phyloP scores from a whole-genome alignment of 495 filamentous ascomycete genomes.

The Penicillium paxilli region DNA sequence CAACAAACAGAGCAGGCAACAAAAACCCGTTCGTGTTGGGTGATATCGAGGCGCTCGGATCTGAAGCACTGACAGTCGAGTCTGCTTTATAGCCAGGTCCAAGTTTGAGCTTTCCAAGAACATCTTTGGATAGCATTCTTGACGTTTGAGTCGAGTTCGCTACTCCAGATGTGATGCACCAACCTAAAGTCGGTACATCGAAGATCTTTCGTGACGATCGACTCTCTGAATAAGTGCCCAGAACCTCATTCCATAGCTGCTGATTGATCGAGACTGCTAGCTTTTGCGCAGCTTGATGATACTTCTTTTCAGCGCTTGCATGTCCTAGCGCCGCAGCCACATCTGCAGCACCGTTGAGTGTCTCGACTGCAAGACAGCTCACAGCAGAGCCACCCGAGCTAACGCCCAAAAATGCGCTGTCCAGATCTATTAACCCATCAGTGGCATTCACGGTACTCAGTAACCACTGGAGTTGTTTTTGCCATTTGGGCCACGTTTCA shows the following conservation, averaged over 20 bases:
- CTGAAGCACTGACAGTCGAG: background rate
- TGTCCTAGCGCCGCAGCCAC: background rate
- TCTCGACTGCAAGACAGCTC: background rate
- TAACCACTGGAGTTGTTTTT: conserved; percentile 3
- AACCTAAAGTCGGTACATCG: background rate
- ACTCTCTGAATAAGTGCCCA: background rate
- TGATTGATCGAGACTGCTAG: background rate
- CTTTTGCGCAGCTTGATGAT: background rate
- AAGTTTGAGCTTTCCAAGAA: background rate
- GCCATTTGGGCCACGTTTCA: conserved; percentile 3
- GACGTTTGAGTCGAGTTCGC: background rate
- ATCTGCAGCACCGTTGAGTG: background rate
- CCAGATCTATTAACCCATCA: conserved; percentile 2
- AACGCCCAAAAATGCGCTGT: background rate
- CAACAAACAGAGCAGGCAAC: conserved; percentile 4
- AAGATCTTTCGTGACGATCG: background rate
- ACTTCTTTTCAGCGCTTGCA: background rate
- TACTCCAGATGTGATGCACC: conserved; percentile 2
- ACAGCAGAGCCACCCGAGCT: conserved; percentile 1
- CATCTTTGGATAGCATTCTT: background rate
- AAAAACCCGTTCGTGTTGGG: conserved; percentile 9
- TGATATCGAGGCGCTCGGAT: background rate
- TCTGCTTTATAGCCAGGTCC: conserved; percentile 5
- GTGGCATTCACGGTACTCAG: background rate
- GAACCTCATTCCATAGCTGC: conserved; percentile 1